phyloP scores from a whole-genome alignment of 257 asterid genomes.

The Verbascum thapsus region DNA sequence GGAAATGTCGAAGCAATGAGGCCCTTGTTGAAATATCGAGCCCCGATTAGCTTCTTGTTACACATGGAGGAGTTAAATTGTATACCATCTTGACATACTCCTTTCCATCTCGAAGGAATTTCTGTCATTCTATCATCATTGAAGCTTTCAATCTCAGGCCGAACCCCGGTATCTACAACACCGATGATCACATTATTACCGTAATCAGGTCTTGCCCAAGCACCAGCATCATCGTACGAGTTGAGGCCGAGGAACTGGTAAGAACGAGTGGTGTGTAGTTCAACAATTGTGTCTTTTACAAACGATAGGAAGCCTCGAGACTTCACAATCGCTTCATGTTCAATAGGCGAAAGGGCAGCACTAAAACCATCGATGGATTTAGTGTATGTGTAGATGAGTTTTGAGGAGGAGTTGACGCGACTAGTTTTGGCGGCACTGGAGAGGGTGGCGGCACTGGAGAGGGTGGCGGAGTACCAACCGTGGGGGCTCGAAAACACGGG shows the following conservation, averaged over 20 bases:
- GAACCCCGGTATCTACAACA: constrained; percentile 41
- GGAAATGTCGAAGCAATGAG: too few relatives aligned
- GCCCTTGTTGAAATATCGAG: constrained; percentile 41
- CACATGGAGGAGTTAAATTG: constrained; percentile 44
- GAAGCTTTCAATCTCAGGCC: constrained; percentile 56
- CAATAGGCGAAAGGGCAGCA: constrained; percentile 29
- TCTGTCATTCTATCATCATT: constrained; percentile 42
- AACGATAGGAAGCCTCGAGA: constrained; percentile 41
- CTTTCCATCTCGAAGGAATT: constrained; percentile 52
- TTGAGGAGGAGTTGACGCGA: constrained; percentile 9
- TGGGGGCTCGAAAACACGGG: constrained; percentile 23
- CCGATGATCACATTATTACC: constrained; percentile 46
- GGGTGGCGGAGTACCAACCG: constrained; percentile 35
- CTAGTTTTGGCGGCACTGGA: background rate
- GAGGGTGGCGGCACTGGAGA: too few relatives aligned
- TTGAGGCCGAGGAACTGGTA: constrained; percentile 36
- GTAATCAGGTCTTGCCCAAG: constrained; percentile 43
- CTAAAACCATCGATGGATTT: constrained; percentile 45
- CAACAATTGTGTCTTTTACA: constrained; percentile 27
- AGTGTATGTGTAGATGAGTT: constrained; percentile 33
- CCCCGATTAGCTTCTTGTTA: constrained; percentile 49
- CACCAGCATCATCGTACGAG: constrained; percentile 18
- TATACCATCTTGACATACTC: constrained; percentile 43
- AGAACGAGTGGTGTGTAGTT: constrained; percentile 38
- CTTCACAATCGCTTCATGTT: constrained; percentile 27